phyloP scores from a whole-genome alignment of 2,329 filamentous ascomycete genomes.

The Ascochyta viciae-villosae region DNA sequence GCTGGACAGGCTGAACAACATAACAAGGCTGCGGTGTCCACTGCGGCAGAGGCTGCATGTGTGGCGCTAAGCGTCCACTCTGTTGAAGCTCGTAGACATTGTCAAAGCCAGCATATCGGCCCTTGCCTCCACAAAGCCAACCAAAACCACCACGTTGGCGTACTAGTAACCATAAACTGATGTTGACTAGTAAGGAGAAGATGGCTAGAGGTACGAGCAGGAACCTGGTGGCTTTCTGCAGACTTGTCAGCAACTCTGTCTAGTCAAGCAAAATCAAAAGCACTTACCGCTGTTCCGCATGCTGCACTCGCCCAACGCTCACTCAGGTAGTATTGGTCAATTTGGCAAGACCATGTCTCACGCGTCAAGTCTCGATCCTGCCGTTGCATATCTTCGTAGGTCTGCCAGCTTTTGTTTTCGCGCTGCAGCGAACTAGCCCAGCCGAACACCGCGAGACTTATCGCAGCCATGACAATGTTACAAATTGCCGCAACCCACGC shows the following conservation, averaged over 20 bases:
- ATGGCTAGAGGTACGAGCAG: slow-evolving; percentile 34
- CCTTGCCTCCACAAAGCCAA: slow-evolving; percentile 39
- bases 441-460: slow-evolving; percentile 29
- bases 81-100: slow-evolving; percentile 29
- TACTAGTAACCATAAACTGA: slow-evolving; percentile 30
- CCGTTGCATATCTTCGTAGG: slow-evolving; percentile 24
- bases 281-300: slow-evolving; percentile 34
- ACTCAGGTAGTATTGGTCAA: slow-evolving; percentile 25
- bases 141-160: slow-evolving; percentile 34
- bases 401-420: slow-evolving; percentile 24
- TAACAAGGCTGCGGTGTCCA: slow-evolving; percentile 9
- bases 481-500: slow-evolving; percentile 31
- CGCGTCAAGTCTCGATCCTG: slow-evolving; percentile 25
- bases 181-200: slow-evolving; percentile 25
- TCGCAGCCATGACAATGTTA: slow-evolving; percentile 24
- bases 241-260: neutral
- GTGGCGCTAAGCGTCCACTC: neutral
- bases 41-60: slow-evolving; percentile 1
- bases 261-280: neutral
- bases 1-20: slow-evolving; percentile 13
- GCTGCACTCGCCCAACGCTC: slow-evolving; percentile 33
- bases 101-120: slow-evolving; percentile 37
- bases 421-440: slow-evolving; percentile 32
- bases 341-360: slow-evolving; percentile 40
- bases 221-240: slow-evolving; percentile 34